Base-by-base conservation (phyloP, 75 land plant species). In the Selaginella moellendorffii region DNA sequence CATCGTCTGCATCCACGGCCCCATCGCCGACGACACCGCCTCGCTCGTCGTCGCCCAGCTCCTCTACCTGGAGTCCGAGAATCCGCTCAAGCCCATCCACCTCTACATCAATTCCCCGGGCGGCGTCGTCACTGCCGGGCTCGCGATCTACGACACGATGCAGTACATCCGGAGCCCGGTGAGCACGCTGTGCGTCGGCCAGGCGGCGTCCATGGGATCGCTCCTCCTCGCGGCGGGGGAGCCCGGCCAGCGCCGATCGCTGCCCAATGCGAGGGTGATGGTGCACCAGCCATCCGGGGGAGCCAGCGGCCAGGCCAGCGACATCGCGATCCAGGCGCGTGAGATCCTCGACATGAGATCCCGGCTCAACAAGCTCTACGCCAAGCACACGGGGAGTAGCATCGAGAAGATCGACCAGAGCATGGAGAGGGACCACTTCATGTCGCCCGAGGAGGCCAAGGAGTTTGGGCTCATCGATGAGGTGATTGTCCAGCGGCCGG, bases 251-350 rank as follows among this genome's bases (percentile, higher is more conserved):
- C 74, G 96, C 22, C 77, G 91, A 28, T 64, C 91, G 2, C 76
- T 90, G 25, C 92, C 97, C 1, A 82, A 90, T 75, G 85, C 96
- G 0, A 72, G 91, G 19, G 68, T 90, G 12, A 90, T 89, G 96
- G 81, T 89, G 61, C 96, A 90, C 72, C 91, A 90, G 81, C 96
- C 91, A 21, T 90, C 96, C 1, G 96, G 91, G 27, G 93, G 85
- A 28, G 80, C 87, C 62, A 76, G 79, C 68, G 93, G 93, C 26
- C 85, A 84, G 64, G 93, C 93, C n/a, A 68, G 73, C 64, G 93
- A 88, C 52, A 82, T 88, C 60, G 80, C 81, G 0, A 86, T 90
- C 31, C 96, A 90, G 61, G 86, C 96, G 17, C 78, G 85, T 53
- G 86, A 90, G 82, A 90, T 90, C 24, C 69, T 90, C 25, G 78